Base-by-base conservation (phyloP, 2,329 filamentous ascomycete species). In the Penicillium thymicola region DNA sequence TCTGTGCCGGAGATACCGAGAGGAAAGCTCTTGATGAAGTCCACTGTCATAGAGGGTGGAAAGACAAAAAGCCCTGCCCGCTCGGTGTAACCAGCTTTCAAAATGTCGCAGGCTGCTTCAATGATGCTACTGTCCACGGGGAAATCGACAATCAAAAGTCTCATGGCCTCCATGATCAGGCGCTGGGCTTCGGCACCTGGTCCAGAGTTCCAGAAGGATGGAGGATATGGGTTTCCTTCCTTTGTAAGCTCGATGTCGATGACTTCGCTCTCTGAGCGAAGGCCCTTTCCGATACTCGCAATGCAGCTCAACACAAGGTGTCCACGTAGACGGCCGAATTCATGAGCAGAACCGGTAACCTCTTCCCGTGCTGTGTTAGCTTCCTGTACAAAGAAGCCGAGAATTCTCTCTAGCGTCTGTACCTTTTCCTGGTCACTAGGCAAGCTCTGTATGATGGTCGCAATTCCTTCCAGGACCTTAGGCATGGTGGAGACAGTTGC, bases 31-130 rank as follows among this genome's bases (percentile, higher is more conserved):
- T 70, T 74, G 41, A 79, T 71, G 44, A 79, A 76, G 23, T 72
- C 68, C 23, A 75, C 72, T 4, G 71, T 76, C 42, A 76, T 61
- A n/a, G 67, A 61, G 3, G 76, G 72, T 21, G 74, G 69, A 53
- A 79, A 76, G 21, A 78, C 76, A 55, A 75, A 79, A 11, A 73
- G 74, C 0, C 76, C 76, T 0, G 70, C 73, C 23, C 64, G 67
- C 56, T 79, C 77, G 4, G 77, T 78, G 56, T 75, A 79, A 4
- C 77, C 77, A 11, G 76, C 76, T 59, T 74, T 77, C 37, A 79
- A 62, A 21, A 79, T 74, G 48, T 78, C 76, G 60, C 76, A 79
- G 8, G 75, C 71, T 7, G 75, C 73, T 64, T 78, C 76, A 21
- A 78, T 73, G 10, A 78, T 74, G n/a, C 68, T 66, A 45, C 68